Base-by-base conservation (phyloP, 331 rosid species). In the Cydonia oblonga region DNA sequence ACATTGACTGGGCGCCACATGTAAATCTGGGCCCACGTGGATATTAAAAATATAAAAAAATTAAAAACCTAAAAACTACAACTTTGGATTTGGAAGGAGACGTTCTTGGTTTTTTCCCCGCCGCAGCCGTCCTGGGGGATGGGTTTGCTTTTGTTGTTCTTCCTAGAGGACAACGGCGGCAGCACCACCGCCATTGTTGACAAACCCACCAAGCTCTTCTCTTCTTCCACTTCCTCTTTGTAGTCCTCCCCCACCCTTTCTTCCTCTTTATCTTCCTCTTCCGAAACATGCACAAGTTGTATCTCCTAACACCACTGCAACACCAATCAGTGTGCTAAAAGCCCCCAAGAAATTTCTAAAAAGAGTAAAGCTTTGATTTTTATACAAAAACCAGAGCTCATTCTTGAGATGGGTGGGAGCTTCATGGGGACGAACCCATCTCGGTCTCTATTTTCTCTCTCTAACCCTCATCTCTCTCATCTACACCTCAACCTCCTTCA, bases 391-490 rank as follows among this genome's bases (percentile, higher is more conserved):
- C 75, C 74, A 38, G 22, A 51, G 51, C 16, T 24, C n/a, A 20
- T 20, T 71, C 60, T 0, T 44, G 64, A 70, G 68, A 82, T 90
- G 84, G 96, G 86, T 90, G 84, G 9, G n/a, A 77, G 64, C 61
- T 85, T 90, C 96, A 88, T 90, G 96, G 77, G 90, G 71, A 76
- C n/a, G 46, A 77, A 79, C 88, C 71, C 88, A 79, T 83, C 82
- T 79, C 51, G 26, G 72, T 80, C 80, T 85, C 9, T 0, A 79
- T 70, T 80, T 80, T 84, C 59, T 79, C 87, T 78, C 83, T 87
- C 84, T 46, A 46, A 46, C 2, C n/a, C 53, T 46, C 53, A 0
- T 46, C 53, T 5, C 9, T 46, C 20, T 46, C n/a, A 9, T 5
- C 53, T 3, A 46, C 53, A 15, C n/a, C 3, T 5, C 1, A 46